Evolutionary conservation across 495 filamentous ascomycete species (phyloP).

Genomic region (Podospora bellae-mahoneyi): DNA sequence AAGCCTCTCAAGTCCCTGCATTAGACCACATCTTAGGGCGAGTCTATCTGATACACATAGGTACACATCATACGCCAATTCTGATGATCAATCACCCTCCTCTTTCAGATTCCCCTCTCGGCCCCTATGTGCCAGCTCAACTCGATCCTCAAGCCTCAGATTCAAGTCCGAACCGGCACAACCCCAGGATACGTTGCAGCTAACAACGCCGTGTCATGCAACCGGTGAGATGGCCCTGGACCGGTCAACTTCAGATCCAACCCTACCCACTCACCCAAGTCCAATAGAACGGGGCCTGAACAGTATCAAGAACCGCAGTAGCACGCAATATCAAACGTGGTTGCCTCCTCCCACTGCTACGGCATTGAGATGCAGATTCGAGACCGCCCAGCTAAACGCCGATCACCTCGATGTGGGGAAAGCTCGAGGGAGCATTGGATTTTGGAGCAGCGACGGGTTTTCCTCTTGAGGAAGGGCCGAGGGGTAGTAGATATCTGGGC

Average conservation of each 20-base stretch:
- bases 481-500: neutral
- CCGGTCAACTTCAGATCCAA: slow-evolving; percentile 1
- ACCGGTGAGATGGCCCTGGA: slow-evolving; percentile 8
- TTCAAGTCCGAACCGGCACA: neutral
- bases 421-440: neutral
- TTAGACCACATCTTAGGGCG: neutral
- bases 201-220: neutral
- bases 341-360: neutral
- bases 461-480: neutral
- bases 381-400: neutral
- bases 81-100: neutral
- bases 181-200: neutral
- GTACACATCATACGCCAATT: neutral
- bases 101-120: neutral
- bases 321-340: neutral
- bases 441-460: neutral
- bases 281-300: neutral
- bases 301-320: neutral
- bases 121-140: neutral
- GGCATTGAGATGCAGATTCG: neutral
- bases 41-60: neutral
- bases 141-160: neutral
- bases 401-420: neutral
- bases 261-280: neutral
- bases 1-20: neutral